Evolutionary conservation across 2,329 filamentous ascomycete species (phyloP).

Genomic region (Arthrobotrys conoides): DNA sequence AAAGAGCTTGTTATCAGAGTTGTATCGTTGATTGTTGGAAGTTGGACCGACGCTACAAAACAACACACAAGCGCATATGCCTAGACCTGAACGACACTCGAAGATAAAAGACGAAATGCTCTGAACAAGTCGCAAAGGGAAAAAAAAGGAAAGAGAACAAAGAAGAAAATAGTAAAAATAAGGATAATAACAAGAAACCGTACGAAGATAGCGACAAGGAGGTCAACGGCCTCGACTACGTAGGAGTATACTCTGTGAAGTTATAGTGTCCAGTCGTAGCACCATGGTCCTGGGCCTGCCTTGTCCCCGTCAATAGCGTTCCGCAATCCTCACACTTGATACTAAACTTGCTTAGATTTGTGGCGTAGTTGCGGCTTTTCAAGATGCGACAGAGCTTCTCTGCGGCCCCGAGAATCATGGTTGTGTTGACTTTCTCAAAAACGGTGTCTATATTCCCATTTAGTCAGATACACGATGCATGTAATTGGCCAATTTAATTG

Average conservation of each 20-base stretch:
- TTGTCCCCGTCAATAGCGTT: slow-evolving; percentile 78
- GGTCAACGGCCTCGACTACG: background rate
- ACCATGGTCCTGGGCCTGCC: slow-evolving; percentile 75
- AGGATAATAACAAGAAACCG: no score
- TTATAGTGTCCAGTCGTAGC: slow-evolving; percentile 74
- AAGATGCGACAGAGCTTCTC: slow-evolving; percentile 77
- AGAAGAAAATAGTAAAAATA: background rate
- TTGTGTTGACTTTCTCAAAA: slow-evolving; percentile 69
- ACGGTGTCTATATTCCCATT: slow-evolving; percentile 65
- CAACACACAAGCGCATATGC: slow-evolving; percentile 35
- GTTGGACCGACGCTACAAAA: slow-evolving; percentile 22
- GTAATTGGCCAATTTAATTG: background rate
- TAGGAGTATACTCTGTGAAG: slow-evolving; percentile 66
- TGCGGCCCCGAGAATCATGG: slow-evolving; percentile 80
- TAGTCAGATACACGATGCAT: slow-evolving; percentile 8
- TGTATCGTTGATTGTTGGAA: slow-evolving; percentile 24
- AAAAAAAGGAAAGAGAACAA: background rate
- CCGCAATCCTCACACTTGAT: slow-evolving; percentile 83
- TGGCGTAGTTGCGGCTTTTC: slow-evolving; percentile 83
- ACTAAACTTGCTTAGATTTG: slow-evolving; percentile 84
- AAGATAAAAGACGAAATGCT: background rate
- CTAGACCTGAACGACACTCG: background rate
- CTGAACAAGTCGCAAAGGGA: background rate
- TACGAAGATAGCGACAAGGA: background rate
- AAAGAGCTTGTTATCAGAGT: slow-evolving; percentile 3